Evolutionary conservation across 805 yeast species (phyloP).

Genomic region (Pichia kluyveri): DNA sequence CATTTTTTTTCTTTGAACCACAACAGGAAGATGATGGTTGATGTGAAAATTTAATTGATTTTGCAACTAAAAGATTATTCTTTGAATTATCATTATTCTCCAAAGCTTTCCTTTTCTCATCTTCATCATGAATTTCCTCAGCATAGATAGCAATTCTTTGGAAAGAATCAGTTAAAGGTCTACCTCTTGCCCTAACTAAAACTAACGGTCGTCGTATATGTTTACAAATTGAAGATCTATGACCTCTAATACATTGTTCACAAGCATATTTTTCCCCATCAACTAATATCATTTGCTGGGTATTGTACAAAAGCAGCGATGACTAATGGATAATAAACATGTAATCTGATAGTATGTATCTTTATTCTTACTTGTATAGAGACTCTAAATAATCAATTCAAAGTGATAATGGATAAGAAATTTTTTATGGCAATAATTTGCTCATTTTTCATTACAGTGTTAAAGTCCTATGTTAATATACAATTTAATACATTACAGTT

Average conservation of each 20-base stretch:
- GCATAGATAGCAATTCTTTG: constrained; percentile 56
- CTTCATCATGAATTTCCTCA: constrained; percentile 19
- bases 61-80: constrained; percentile 2
- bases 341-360: too few species aligned
- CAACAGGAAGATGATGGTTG: background rate
- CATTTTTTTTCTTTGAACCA: background rate
- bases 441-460: background rate
- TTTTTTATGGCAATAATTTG: background rate
- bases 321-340: too few species aligned
- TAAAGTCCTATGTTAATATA: too few species aligned
- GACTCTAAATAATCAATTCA: too few species aligned
- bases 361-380: background rate
- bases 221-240: constrained; percentile 77
- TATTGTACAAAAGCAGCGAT: too few species aligned
- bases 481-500: too few species aligned
- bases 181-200: constrained; percentile 82
- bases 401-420: too few species aligned
- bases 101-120: background rate
- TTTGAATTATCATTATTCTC: background rate
- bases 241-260: constrained; percentile 85
- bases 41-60: background rate
- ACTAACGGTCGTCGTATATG: constrained; percentile 75
- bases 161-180: constrained; percentile 58
- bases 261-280: constrained; percentile 79
- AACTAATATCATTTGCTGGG: constrained; percentile 45